Conservation (phyloP, 768 basidiomycete species). For the Podaxis pistillaris region DNA sequence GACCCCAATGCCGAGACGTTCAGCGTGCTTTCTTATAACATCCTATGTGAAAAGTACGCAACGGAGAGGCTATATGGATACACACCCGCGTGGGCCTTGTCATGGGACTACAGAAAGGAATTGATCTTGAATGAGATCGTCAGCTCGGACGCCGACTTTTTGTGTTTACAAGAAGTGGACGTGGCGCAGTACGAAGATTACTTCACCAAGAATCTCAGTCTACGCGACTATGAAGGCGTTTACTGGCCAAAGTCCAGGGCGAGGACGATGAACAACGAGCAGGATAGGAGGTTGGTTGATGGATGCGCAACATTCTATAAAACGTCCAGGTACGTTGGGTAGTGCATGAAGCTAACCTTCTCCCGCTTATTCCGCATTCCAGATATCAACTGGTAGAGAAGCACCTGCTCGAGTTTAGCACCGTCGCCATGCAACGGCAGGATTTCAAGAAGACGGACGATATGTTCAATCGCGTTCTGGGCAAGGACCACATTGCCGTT, state of each 20-base stretch:
- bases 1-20: slow-evolving; percentile 76
- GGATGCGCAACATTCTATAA: slow-evolving; percentile 98
- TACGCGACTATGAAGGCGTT: slow-evolving; percentile 85
- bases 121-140: slow-evolving; percentile 83
- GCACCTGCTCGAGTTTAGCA: slow-evolving; percentile 90
- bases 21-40: slow-evolving; percentile 87
- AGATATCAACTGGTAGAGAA: slow-evolving; percentile 94
- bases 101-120: slow-evolving; percentile 94
- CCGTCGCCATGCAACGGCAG: slow-evolving; percentile 87
- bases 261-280: slow-evolving; percentile 80
- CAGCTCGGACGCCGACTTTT: slow-evolving; percentile 79
- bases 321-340: slow-evolving; percentile 66
- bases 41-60: slow-evolving; percentile 89
- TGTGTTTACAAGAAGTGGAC: slow-evolving; percentile 96
- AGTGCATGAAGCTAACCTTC: slow-evolving; percentile 10
- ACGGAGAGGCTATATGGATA: slow-evolving; percentile 91
- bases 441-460: slow-evolving; percentile 98
- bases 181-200: slow-evolving; percentile 90
- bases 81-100: slow-evolving; percentile 93
- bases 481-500: slow-evolving; percentile 91
- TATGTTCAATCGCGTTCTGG: slow-evolving; percentile 98
- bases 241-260: slow-evolving; percentile 92
- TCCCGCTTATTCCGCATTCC: slow-evolving; percentile 17
- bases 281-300: slow-evolving; percentile 86
- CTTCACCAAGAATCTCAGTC: slow-evolving; percentile 70